These are phyloP conservation scores for Brassica cretica DNA, from an alignment of 345 rosid genomes.

Conservation along the genomic window DNA sequence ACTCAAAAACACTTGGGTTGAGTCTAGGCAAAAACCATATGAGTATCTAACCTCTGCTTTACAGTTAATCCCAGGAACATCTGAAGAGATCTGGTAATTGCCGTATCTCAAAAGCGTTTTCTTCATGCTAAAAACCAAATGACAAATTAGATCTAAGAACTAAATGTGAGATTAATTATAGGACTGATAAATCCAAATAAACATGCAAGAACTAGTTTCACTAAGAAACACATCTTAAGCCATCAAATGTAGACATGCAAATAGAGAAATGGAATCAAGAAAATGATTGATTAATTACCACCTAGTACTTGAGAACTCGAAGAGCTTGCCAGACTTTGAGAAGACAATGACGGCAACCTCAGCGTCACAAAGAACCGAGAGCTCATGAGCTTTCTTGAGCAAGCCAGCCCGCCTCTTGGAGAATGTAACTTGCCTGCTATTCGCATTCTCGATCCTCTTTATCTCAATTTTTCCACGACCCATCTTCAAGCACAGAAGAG, in stretches of 20 bases:
- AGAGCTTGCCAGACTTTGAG: conserved; percentile 91
- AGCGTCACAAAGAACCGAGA: conserved; percentile 87
- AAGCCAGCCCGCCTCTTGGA: conserved; percentile 88
- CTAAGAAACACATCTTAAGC: not conserved
- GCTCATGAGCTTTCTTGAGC: conserved; percentile 88
- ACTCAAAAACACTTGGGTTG: not conserved
- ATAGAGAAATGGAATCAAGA: not conserved
- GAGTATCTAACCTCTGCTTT: conserved; percentile 55
- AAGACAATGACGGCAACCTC: conserved; percentile 93
- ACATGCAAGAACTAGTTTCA: conserved; percentile 28
- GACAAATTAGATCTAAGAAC: not conserved
- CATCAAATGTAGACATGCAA: conserved; percentile 11
- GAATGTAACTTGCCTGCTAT: conserved; percentile 95
- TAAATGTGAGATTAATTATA: not conserved
- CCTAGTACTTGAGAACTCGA: conserved; percentile 83
- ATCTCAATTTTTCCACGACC: conserved; percentile 96
- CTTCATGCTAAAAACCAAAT: conserved; percentile 51
- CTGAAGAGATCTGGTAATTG: conserved; percentile 52
- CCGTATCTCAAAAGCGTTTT: conserved; percentile 69
- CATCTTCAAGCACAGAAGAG: conserved; percentile 42
- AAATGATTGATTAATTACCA: not conserved
- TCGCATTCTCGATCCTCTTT: conserved; percentile 90
- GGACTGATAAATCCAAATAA: not conserved
- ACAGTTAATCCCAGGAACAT: conserved; percentile 43
- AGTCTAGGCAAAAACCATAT: not conserved